Conservation (phyloP, 2,329 filamentous ascomycete genomes). For the Xylaria sp. region DNA sequence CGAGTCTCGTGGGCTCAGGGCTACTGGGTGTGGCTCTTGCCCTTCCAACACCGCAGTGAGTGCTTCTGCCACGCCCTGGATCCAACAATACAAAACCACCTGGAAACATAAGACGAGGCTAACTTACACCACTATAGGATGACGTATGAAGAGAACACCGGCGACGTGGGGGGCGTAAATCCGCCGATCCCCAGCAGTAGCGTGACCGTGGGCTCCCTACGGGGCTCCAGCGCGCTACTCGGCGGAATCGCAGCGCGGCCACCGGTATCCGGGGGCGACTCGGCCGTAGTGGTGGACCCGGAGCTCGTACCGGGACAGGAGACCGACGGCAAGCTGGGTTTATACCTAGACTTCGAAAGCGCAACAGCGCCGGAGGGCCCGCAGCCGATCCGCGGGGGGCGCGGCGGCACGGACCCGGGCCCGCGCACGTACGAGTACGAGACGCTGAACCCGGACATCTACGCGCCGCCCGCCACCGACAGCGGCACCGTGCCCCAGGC, state of each 20-base stretch:
- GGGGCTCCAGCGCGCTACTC: slow-evolving; percentile 43
- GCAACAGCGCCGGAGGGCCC: slow-evolving; percentile 46
- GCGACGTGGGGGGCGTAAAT: slow-evolving; percentile 45
- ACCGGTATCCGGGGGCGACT: slow-evolving; percentile 42
- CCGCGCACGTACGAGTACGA: slow-evolving; percentile 55
- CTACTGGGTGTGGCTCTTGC: slow-evolving; percentile 16
- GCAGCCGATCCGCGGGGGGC: slow-evolving; percentile 57
- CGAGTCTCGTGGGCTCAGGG: slow-evolving; percentile 8
- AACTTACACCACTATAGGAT: slow-evolving; percentile 33
- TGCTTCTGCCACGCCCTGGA: too few species aligned
- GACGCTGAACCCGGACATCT: slow-evolving; percentile 56
- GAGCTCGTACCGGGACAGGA: slow-evolving; percentile 54
- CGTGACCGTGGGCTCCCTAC: slow-evolving; percentile 43
- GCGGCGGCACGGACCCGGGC: slow-evolving; percentile 55
- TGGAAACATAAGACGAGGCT: slow-evolving; percentile 2
- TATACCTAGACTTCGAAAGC: slow-evolving; percentile 57
- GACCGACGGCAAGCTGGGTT: slow-evolving; percentile 51
- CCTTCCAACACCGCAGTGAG: slow-evolving; percentile 22
- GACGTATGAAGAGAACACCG: slow-evolving; percentile 47
- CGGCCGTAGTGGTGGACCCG: slow-evolving; percentile 43
- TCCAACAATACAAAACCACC: too few species aligned
- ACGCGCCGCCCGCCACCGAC: slow-evolving; percentile 58
- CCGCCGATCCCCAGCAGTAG: slow-evolving; percentile 44
- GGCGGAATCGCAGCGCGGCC: slow-evolving; percentile 44
- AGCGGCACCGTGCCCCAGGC: slow-evolving; percentile 49